These are phyloP conservation scores for Pseudonectria buxi DNA, from an alignment of 2,329 filamentous ascomycete species.

Conservation along the genomic window DNA sequence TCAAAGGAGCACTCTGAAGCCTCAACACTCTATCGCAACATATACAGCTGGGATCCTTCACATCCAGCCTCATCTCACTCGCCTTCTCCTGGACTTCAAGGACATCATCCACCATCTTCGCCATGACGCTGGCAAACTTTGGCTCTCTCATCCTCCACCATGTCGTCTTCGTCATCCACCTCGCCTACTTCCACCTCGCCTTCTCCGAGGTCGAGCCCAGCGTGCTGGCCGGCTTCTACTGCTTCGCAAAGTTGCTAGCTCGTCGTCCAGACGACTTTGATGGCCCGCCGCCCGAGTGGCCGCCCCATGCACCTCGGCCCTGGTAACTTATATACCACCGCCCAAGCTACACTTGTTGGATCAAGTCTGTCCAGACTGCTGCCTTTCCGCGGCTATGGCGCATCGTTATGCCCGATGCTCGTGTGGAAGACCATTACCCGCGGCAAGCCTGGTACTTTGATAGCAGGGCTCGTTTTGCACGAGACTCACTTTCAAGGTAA, in stretches of 20 bases:
- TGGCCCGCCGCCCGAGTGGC: conserved; percentile 29
- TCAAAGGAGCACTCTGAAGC: too few relatives aligned
- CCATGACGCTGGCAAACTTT: conserved; percentile 46
- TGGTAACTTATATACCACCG: conserved; percentile 9
- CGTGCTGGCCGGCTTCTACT: conserved; percentile 40
- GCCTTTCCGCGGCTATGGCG: too few relatives aligned
- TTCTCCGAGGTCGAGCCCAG: conserved; percentile 43
- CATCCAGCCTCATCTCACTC: too few relatives aligned
- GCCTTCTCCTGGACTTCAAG: too few relatives aligned
- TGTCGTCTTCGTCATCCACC: conserved; percentile 46
- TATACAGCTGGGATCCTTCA: too few relatives aligned
- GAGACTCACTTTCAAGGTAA: too few relatives aligned
- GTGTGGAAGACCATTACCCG: too few relatives aligned
- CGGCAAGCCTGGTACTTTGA: too few relatives aligned
- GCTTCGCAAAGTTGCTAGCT: conserved; percentile 40
- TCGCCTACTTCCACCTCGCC: conserved; percentile 46
- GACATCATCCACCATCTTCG: conserved; percentile 1
- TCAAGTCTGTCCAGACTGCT: not conserved
- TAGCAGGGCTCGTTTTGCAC: too few relatives aligned
- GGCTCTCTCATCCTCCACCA: conserved; percentile 45
- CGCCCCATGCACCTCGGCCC: conserved; percentile 24
- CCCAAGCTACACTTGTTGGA: conserved; percentile 1
- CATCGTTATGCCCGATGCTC: too few relatives aligned
- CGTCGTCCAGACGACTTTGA: conserved; percentile 42
- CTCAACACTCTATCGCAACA: too few relatives aligned